Evolutionary conservation across 306 rosid genomes (phyloP).

Genomic region (Sesbania bispinosa): DNA sequence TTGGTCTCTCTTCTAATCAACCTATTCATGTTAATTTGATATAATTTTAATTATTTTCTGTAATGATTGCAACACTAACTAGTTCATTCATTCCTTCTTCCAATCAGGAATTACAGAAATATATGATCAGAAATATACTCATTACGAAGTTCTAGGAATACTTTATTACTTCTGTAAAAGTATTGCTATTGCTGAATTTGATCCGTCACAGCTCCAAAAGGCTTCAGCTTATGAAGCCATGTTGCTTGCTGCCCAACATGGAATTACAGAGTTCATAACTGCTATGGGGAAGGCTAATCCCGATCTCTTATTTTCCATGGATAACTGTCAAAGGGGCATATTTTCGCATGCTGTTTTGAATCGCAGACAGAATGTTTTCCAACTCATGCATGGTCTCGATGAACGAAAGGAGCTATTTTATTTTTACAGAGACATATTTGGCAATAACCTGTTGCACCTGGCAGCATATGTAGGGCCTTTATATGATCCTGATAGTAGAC

Average conservation of each 20-base stretch:
- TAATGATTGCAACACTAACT: background rate
- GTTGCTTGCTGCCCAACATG: conserved; percentile 11
- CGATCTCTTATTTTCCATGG: background rate
- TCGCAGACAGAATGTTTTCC: background rate
- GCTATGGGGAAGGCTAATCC: background rate
- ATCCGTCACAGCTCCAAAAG: background rate
- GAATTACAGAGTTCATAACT: conserved; percentile 9
- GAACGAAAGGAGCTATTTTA: background rate
- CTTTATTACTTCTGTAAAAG: background rate
- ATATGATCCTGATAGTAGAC: background rate
- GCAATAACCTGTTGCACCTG: conserved; percentile 12
- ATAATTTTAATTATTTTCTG: too few species aligned
- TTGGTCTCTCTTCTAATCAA: too few species aligned
- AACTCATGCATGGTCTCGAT: background rate
- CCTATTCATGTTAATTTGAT: too few species aligned
- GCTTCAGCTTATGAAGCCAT: background rate
- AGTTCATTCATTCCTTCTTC: background rate
- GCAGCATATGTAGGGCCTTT: conserved; percentile 20
- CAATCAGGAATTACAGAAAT: background rate
- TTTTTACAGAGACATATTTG: background rate
- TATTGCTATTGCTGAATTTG: background rate
- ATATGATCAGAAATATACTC: background rate
- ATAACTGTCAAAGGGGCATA: conserved; percentile 8
- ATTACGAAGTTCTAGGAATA: background rate
- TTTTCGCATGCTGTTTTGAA: conserved; percentile 14